Base-by-base conservation (phyloP, 495 filamentous ascomycete genomes). In the Penicillium verhagenii region DNA sequence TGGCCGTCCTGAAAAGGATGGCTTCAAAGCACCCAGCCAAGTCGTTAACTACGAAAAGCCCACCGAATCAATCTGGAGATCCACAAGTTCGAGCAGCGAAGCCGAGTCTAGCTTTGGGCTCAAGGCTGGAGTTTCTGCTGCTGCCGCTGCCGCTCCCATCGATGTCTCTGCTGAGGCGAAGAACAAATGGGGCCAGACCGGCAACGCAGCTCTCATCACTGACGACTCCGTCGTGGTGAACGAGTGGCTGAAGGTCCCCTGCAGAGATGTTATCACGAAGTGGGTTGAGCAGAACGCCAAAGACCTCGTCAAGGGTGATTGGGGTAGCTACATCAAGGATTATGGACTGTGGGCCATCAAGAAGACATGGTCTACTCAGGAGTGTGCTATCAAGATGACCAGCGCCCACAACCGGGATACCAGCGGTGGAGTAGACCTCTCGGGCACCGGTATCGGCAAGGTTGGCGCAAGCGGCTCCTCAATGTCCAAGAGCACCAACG, bases 91-190 rank as follows among this genome's bases (percentile, higher is more conserved):
- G 6, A 29, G 21, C 3, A 51, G 26, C 8, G 57, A 55, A 18
- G 47, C 52, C 0, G 46, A 51, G 16, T 16, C 16, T 10, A 54
- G 48, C 43, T 48, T 52, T 8, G 42, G 47, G 4, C 8, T 55
- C 5, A 28, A 24, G 7, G 57, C 11, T 9, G 57, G 57, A 10
- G 24, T 52, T 10, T 59, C 57, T 4, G 57, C 47, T 2, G 57
- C 47, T 1, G 13, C 33, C 2, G 18, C 26, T 2, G 51, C 38
- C 6, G 56, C 56, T 2, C 56, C 56, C 0, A 40, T 59, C 5
- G 57, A 55, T 42, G 57, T 59, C 0, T 55, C 57, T n/a, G 48
- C 47, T 7, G 31, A 55, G 2, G 57, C 46, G 9, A 59, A 59
- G 47, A 49, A 52, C 29, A 59, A 52, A 28, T 42, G 20, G 11